Evolutionary conservation across 179 eudicot species (phyloP).

Genomic region (Pouteria campechiana): DNA sequence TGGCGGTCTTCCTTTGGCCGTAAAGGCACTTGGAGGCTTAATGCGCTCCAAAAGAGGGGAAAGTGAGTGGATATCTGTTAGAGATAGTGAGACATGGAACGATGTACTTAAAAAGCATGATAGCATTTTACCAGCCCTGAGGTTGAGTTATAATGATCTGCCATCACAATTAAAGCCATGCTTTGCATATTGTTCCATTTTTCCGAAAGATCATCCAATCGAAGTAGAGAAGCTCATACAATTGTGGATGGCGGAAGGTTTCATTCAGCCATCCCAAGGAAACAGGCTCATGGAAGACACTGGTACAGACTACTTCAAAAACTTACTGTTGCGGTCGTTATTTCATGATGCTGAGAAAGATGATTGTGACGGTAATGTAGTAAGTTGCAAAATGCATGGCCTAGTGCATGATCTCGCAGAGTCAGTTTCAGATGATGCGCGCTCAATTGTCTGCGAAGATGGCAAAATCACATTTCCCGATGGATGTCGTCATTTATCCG

Average conservation of each 20-base stretch:
- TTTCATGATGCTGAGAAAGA: conserved; percentile 4
- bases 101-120: neutral
- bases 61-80: neutral
- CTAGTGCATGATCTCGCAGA: conserved; percentile 3
- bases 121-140: conserved; percentile 2
- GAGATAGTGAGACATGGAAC: neutral
- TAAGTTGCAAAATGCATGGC: conserved; percentile 3
- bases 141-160: conserved; percentile 22
- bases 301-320: conserved; percentile 10
- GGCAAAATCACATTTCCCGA: neutral
- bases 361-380: neutral
- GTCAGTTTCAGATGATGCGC: neutral
- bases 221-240: neutral
- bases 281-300: conserved; percentile 2
- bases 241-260: conserved; percentile 31
- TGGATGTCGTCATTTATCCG: neutral
- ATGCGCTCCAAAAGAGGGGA: neutral
- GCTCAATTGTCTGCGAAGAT: neutral
- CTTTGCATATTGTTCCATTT: conserved; percentile 24
- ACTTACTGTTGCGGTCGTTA: neutral
- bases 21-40: neutral
- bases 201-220: conserved; percentile 5
- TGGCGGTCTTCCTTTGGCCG: conserved; percentile 4
- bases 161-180: conserved; percentile 12
- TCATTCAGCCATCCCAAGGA: neutral